Conservation (phyloP, 2,329 filamentous ascomycete species). For the Huntiella savannae region DNA sequence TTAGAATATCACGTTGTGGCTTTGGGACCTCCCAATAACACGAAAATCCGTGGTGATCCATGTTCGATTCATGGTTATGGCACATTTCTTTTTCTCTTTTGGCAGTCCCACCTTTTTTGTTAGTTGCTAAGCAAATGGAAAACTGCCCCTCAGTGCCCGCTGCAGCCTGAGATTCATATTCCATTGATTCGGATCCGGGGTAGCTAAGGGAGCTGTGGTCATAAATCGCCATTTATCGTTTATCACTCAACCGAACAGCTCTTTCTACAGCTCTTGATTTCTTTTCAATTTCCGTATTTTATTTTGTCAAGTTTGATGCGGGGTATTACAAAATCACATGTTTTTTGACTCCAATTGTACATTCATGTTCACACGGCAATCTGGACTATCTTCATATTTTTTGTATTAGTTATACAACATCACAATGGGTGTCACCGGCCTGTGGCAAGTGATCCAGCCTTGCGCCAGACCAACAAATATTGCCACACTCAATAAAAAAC, state of each 20-base stretch:
- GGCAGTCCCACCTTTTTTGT: too few relatives aligned
- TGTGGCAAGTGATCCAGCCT: conserved; percentile 91
- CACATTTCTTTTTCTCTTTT: conserved; percentile 5
- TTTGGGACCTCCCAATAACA: background rate
- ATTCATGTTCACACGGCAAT: background rate
- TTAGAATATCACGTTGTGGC: conserved; percentile 12
- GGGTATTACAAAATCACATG: background rate
- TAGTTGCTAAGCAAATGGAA: too few relatives aligned
- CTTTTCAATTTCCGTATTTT: background rate
- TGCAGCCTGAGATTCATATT: too few relatives aligned
- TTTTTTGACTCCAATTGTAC: background rate
- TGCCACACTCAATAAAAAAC: conserved; percentile 87
- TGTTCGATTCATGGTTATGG: conserved; percentile 12
- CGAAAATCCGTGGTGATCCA: conserved; percentile 10
- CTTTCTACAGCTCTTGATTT: too few relatives aligned
- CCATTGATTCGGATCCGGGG: too few relatives aligned
- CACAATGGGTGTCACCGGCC: conserved; percentile 93
- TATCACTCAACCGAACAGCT: too few relatives aligned
- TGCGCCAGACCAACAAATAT: conserved; percentile 92
- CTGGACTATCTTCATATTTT: background rate
- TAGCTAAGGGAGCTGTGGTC: too few relatives aligned
- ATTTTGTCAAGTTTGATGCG: background rate
- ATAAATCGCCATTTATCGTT: too few relatives aligned
- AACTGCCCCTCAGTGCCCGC: too few relatives aligned
- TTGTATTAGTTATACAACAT: conserved; percentile 5